Conservation (phyloP, 2,329 filamentous ascomycete species). For the Beauveria sp. region DNA sequence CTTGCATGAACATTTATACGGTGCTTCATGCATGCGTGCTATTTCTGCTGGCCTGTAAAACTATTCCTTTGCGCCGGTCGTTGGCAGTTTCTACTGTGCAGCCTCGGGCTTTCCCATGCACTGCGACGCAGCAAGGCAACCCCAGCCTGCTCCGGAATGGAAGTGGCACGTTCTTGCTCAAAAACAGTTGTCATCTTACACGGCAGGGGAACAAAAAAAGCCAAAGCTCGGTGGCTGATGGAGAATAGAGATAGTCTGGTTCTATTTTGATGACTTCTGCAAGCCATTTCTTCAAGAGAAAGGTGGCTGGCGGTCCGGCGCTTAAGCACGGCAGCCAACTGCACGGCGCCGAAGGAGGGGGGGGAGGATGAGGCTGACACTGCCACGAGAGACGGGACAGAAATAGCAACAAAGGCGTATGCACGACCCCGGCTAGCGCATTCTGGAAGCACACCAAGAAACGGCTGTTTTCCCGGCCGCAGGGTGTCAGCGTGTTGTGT, state of each 20-base stretch:
- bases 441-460: not conserved
- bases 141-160: not conserved
- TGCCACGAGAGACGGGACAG: not conserved
- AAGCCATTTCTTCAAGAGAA: not conserved
- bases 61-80: not conserved
- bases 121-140: not conserved
- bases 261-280: not conserved
- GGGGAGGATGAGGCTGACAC: conserved; percentile 5
- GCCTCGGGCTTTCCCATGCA: not conserved
- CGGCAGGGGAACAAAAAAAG: no score
- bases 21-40: not conserved
- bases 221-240: no score
- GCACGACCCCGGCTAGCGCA: conserved; percentile 5
- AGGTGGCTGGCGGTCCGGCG: not conserved
- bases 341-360: not conserved
- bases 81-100: no score
- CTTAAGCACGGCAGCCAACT: conserved; percentile 2
- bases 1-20: no score
- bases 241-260: not conserved
- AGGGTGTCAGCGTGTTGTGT: not conserved
- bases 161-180: no score
- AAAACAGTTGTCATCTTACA: no score
- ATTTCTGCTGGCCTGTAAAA: not conserved
- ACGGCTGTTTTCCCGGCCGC: not conserved
- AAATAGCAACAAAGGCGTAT: conserved; percentile 5